Evolutionary conservation across 495 filamentous ascomycete genomes (phyloP).

Genomic region (Hypoxylon perforatum): DNA sequence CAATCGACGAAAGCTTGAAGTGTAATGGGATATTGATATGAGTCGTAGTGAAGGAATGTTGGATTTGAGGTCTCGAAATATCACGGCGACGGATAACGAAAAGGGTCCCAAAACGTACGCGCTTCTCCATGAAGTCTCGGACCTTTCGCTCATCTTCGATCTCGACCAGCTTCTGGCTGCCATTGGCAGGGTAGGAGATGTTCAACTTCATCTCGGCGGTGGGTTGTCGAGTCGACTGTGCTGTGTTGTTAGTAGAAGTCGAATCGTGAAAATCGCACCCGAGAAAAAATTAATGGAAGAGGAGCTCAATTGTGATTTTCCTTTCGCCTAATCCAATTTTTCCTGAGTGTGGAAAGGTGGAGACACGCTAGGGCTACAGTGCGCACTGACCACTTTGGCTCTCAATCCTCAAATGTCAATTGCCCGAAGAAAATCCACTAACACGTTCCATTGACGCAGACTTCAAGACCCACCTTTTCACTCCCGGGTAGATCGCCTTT

Average conservation of each 20-base stretch:
- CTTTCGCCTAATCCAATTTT: conserved; percentile 49
- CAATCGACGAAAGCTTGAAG: background rate
- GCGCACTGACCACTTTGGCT: conserved; percentile 37
- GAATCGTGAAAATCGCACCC: conserved; percentile 34
- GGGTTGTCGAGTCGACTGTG: conserved; percentile 45
- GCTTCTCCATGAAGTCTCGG: conserved; percentile 68
- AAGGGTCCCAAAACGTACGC: conserved; percentile 37
- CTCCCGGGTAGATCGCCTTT: background rate
- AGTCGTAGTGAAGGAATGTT: background rate
- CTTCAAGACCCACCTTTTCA: conserved; percentile 3
- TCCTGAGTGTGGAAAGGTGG: conserved; percentile 40
- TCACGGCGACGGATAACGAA: conserved; percentile 12
- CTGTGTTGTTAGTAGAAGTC: conserved; percentile 43
- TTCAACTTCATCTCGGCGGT: conserved; percentile 85
- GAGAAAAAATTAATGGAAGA: conserved; percentile 28
- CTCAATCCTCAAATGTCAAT: conserved; percentile 6
- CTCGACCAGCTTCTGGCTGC: conserved; percentile 98
- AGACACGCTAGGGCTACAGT: conserved; percentile 33
- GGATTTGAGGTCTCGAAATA: conserved; percentile 3
- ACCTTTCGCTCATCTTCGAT: conserved; percentile 94
- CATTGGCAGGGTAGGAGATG: conserved; percentile 98
- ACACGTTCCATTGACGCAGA: conserved; percentile 2
- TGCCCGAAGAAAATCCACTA: conserved; percentile 33
- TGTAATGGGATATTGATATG: background rate
- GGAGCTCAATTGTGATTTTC: conserved; percentile 43